Percentiles rank a stretch among this genome's conserved stretches.
Evolutionary conservation across 2,329 filamentous ascomycete species (phyloP).

Genomic region (Septoria petroselini): DNA sequence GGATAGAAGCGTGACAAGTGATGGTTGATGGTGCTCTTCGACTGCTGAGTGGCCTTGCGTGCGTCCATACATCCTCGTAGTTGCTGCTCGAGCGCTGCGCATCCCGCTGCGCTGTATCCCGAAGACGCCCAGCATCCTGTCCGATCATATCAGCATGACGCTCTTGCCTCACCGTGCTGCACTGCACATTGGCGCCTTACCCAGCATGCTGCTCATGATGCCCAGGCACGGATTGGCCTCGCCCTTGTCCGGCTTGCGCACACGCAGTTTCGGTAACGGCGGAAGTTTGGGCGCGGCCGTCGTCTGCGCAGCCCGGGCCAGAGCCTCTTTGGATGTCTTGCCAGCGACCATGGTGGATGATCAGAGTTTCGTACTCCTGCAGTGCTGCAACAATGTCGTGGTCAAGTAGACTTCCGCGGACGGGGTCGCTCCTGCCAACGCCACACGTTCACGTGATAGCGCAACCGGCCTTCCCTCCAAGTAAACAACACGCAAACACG

Average conservation of each 20-base stretch:
- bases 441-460: not conserved
- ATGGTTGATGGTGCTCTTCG: constrained; percentile 85
- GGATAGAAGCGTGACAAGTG: constrained; percentile 76
- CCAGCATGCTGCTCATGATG: constrained; percentile 64
- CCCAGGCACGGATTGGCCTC: constrained; percentile 63
- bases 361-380: not conserved
- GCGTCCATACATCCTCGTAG: constrained; percentile 74
- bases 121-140: constrained; percentile 81
- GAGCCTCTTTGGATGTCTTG: constrained; percentile 33
- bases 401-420: not conserved
- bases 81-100: constrained; percentile 58
- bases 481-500: not conserved
- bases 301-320: constrained; percentile 37
- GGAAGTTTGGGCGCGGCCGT: constrained; percentile 51
- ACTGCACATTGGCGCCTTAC: constrained; percentile 48
- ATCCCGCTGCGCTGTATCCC: constrained; percentile 63
- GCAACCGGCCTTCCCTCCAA: not conserved
- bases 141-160: not conserved
- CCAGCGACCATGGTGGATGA: constrained; percentile 35
- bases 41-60: constrained; percentile 31
- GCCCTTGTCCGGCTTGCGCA: constrained; percentile 61
- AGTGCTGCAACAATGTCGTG: not conserved
- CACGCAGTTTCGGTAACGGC: constrained; percentile 60
- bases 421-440: not conserved
- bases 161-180: not conserved